phyloP scores from a whole-genome alignment of 2,329 filamentous ascomycete species.

The Claviceps maximensis region DNA sequence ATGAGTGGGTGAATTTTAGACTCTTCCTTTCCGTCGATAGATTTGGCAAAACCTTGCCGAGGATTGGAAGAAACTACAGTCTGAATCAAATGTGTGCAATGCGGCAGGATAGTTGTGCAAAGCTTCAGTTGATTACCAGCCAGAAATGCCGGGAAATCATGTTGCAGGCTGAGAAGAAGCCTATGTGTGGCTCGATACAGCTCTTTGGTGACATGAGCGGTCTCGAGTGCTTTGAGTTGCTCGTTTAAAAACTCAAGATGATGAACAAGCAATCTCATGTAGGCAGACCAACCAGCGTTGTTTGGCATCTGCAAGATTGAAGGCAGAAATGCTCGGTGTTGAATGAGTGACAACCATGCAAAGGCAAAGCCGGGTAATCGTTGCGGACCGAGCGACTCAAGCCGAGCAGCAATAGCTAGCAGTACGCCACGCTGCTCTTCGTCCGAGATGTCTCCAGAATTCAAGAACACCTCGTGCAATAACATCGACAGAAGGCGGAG shows the following conservation, averaged over 20 bases:
- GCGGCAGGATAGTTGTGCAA: constrained; percentile 66
- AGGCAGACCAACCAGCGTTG: constrained; percentile 61
- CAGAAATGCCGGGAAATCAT: constrained; percentile 90
- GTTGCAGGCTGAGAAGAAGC: constrained; percentile 72
- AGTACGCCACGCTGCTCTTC: constrained; percentile 57
- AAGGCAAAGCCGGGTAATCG: constrained; percentile 75
- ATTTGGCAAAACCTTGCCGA: constrained; percentile 49
- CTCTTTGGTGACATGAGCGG: constrained; percentile 60
- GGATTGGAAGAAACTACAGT: constrained; percentile 74
- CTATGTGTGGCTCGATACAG: constrained; percentile 77
- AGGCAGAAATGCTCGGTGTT: constrained; percentile 77
- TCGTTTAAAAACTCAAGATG: constrained; percentile 65
- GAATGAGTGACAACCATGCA: constrained; percentile 69
- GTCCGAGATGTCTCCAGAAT: constrained; percentile 44
- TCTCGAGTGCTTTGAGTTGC: constrained; percentile 60
- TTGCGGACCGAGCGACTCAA: constrained; percentile 62
- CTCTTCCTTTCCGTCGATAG: constrained; percentile 60
- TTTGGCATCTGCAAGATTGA: constrained; percentile 56
- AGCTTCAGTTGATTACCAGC: constrained; percentile 76
- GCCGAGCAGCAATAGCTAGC: constrained; percentile 54
- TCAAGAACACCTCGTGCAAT: constrained; percentile 56
- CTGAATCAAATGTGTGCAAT: constrained; percentile 80
- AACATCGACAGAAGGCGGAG: constrained; percentile 78
- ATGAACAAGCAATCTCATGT: constrained; percentile 59
- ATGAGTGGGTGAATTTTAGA: constrained; percentile 54